Evolutionary conservation across 495 filamentous ascomycete genomes (phyloP), one percentile per base, ranked within the genome.

Genomic region (Xylaria nigripes): DNA sequence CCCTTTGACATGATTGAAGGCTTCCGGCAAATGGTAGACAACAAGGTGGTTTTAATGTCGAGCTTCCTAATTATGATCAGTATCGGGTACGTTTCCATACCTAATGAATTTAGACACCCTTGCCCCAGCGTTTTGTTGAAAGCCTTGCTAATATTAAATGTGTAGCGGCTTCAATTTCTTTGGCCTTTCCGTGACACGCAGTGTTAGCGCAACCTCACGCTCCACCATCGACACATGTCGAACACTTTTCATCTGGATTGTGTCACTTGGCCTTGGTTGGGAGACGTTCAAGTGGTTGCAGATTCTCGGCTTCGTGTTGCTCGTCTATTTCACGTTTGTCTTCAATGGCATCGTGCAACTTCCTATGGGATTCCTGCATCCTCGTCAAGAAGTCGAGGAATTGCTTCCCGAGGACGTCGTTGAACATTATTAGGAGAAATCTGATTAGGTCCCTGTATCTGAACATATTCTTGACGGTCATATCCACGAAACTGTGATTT

Each of bases 251-350:
- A 97, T 98, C 73, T 98, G 93, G 93, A 78, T 98, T 24, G 88
- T 96, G 16, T 94, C 88, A 3, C 79, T 98, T 9, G 90, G 86
- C 6, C 79, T 98, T 0, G 90, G 93, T 48, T 98, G 93, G 93
- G 93, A 98, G 70, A 83, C 80, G 9, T 98, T 98, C 81, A 98
- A 97, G 72, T 96, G 90, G 86, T 79, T 98, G 9, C 93, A 98
- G 70, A 89, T 98, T 3, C 67, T 80, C 2, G 93, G 93, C 2
- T 98, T 98, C 64, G 85, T 64, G 0, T 69, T 96, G 50, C 81
- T 98, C 21, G 93, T 98, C 25, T 98, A 96, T 62, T 95, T 93
- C 60, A 98, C 93, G 0, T 96, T 95, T 69, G 63, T 98, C 50
- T 98, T 96, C 77, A 97, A 98, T 71, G 90, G 91, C 55, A 80